Evolutionary conservation across 257 asterid species (phyloP).

Genomic region (Anisodus tanguticus): DNA sequence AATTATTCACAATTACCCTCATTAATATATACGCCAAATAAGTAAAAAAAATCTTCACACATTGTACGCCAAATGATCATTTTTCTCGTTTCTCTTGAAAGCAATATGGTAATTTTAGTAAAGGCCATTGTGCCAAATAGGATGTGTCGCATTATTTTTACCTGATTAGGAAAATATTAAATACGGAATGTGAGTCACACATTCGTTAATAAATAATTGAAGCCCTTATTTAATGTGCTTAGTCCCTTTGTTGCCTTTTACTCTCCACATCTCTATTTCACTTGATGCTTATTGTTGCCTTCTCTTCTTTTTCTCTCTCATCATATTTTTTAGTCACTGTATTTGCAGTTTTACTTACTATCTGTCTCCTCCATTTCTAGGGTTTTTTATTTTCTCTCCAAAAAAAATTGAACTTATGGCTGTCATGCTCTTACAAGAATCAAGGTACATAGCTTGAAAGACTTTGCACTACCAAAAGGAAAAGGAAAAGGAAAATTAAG

Average conservation of each 20-base stretch:
- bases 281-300: not conserved
- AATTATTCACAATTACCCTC: too few relatives aligned
- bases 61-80: too few relatives aligned
- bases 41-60: too few relatives aligned
- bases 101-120: too few relatives aligned
- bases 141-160: too few relatives aligned
- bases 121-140: too few relatives aligned
- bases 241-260: not conserved
- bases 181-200: too few relatives aligned
- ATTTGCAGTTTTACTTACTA: slow-evolving; percentile 4
- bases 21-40: too few relatives aligned
- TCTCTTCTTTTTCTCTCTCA: slow-evolving; percentile 35
- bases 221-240: slow-evolving; percentile 27
- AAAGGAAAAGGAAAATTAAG: slow-evolving; percentile 21
- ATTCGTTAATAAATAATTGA: not conserved
- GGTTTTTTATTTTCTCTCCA: slow-evolving; percentile 7
- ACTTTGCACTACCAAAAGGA: slow-evolving; percentile 13
- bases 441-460: slow-evolving; percentile 25
- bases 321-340: slow-evolving; percentile 33
- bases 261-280: not conserved
- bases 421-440: not conserved
- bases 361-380: slow-evolving; percentile 17
- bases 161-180: too few relatives aligned
- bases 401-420: not conserved
- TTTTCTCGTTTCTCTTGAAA: too few relatives aligned